Base-by-base conservation (phyloP, 2,329 filamentous ascomycete species). In the Escovopsis sp. region DNA sequence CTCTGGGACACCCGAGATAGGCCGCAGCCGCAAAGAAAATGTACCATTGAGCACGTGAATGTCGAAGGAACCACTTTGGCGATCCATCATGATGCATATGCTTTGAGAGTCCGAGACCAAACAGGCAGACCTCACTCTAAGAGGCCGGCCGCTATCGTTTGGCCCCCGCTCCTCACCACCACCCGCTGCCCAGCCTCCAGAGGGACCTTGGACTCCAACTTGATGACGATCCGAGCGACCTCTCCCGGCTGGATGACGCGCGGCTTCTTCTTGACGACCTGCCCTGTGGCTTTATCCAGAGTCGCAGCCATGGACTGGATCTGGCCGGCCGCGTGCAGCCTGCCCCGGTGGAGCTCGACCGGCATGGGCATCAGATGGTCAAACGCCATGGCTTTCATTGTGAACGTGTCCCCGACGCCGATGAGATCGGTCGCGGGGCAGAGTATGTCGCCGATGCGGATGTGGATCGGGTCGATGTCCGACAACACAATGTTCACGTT, bases 331-430 rank as follows among this genome's bases (percentile, higher is more conserved):
- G 77, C 75, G 53, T 94, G 82, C 34, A 96, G 60, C 8, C 86
- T 70, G 0, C 90, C 90, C 15, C 85, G 68, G 54, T 94, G 87
- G 8, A 98, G 75, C 49, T 96, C 88, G 9, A 96, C 73, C 17
- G 75, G 73, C 73, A 88, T 90, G 0, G 88, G 88, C 58, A 87
- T 79, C 13, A 98, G 60, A 42, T 88, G 79, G 41, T 94, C 85
- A 48, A 96, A 93, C 0, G 87, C 85, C 37, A 94, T 68, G 10
- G 90, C 76, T 56, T 93, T 93, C 41, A 81, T 74, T 2, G 73
- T 83, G 48, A 96, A 87, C 0, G 65, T 70, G 38, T 79, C 79
- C 39, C 84, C 64, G 39, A 79, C 81, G 18, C 65, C 59, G 25
- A 94, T 77, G 0, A 85, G 79, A 2, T 69, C 60, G 1, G 67